Evolutionary conservation across 179 eudicot genomes (phyloP).

Genomic region (Camellia oleifera): DNA sequence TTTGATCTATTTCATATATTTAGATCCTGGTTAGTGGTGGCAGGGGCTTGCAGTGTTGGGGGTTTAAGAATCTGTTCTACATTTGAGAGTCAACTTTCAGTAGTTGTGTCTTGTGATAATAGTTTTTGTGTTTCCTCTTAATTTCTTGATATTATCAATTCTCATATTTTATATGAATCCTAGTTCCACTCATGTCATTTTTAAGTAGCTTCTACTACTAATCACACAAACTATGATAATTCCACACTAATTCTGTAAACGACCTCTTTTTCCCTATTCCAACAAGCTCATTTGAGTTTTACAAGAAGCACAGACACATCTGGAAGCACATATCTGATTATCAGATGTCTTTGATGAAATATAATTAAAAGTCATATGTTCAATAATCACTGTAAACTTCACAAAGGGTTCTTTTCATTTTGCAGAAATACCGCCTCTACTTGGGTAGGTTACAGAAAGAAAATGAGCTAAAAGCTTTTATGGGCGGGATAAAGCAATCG

Average conservation of each 20-base stretch:
- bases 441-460: constrained; percentile 70
- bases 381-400: neutral
- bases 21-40: too few relatives aligned
- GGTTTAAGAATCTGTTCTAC: too few relatives aligned
- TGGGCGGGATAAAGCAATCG: constrained; percentile 40
- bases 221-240: too few relatives aligned
- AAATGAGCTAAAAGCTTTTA: constrained; percentile 47
- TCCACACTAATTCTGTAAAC: neutral
- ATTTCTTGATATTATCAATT: neutral
- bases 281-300: neutral
- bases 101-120: neutral
- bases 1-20: neutral
- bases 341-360: neutral
- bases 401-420: constrained; percentile 10
- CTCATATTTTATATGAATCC: neutral
- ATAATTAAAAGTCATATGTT: neutral
- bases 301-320: neutral
- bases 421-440: constrained; percentile 98
- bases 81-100: too few relatives aligned
- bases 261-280: neutral
- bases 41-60: too few relatives aligned
- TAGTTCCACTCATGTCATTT: neutral
- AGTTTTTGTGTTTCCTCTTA: neutral
- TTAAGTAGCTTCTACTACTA: neutral
- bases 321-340: neutral